Evolutionary conservation across 169 alveolate genomes (phyloP).

Genomic region (Cardiosporidium cionae): DNA sequence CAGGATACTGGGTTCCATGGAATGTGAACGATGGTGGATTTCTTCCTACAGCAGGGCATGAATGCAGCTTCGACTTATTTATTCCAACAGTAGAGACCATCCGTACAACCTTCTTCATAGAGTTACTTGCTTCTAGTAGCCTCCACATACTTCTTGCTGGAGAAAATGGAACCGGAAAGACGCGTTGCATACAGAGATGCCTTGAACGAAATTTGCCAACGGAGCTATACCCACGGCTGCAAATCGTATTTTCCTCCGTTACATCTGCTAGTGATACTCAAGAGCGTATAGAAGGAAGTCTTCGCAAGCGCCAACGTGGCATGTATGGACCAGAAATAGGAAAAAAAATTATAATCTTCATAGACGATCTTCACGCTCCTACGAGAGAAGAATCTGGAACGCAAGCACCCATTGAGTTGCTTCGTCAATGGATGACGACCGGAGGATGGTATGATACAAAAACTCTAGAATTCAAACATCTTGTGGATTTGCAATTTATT

Average conservation of each 20-base stretch:
- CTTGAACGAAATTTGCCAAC: slow-evolving; percentile 50
- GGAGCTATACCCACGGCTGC: slow-evolving; percentile 61
- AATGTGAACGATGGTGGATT: slow-evolving; percentile 23
- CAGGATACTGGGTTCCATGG: slow-evolving; percentile 40
- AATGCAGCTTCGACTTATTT: slow-evolving; percentile 67
- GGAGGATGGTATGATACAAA: slow-evolving; percentile 83
- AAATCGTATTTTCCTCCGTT: slow-evolving; percentile 85
- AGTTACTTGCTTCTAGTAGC: slow-evolving; percentile 54
- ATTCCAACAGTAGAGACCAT: slow-evolving; percentile 82
- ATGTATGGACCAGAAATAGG: slow-evolving; percentile 82
- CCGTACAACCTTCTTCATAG: slow-evolving; percentile 68
- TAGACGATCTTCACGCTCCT: slow-evolving; percentile 89
- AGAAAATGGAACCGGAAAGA: slow-evolving; percentile 85
- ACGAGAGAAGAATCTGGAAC: slow-evolving; percentile 85
- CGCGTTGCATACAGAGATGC: slow-evolving; percentile 64
- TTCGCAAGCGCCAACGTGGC: slow-evolving; percentile 76
- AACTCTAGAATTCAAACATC: slow-evolving; percentile 64
- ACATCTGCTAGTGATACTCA: slow-evolving; percentile 80
- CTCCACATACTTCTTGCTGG: slow-evolving; percentile 80
- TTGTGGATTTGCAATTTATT: slow-evolving; percentile 67
- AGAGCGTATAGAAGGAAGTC: slow-evolving; percentile 79
- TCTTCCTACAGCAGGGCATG: slow-evolving; percentile 32
- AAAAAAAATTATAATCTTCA: slow-evolving; percentile 76
- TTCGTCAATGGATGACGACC: slow-evolving; percentile 80
- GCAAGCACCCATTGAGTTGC: slow-evolving; percentile 84